phyloP scores from a whole-genome alignment of 73 alveolate genomes.

The Urostyla sp. region DNA sequence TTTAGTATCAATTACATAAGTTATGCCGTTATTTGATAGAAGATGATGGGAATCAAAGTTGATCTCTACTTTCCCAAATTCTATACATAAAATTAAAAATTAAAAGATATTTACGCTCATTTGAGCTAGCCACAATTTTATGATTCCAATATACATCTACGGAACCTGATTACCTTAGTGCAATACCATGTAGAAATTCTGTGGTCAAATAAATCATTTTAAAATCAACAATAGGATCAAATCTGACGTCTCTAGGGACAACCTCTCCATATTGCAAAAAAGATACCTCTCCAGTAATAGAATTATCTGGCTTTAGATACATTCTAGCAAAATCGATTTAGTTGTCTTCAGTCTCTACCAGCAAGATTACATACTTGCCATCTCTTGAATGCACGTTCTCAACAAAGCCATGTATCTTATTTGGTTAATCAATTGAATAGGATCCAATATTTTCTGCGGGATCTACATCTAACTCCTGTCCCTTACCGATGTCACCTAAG shows the following conservation, averaged over 20 bases:
- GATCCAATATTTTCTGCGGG: conserved; percentile 14
- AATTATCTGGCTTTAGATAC: background rate
- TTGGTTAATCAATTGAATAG: background rate
- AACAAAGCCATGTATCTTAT: conserved; percentile 17
- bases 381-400: background rate
- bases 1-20: background rate
- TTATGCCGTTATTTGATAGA: background rate
- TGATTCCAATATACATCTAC: conserved; percentile 27
- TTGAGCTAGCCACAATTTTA: no score
- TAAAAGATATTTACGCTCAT: no score
- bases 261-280: background rate
- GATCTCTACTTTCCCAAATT: no score
- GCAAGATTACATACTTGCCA: background rate
- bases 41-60: conserved; percentile 21
- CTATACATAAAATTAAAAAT: no score
- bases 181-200: background rate
- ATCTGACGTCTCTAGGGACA: conserved; percentile 21
- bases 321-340: conserved; percentile 5
- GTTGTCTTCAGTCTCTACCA: conserved; percentile 26
- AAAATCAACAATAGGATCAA: conserved; percentile 29
- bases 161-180: conserved; percentile 19
- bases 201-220: background rate
- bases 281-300: background rate
- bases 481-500: background rate
- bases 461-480: background rate